Evolutionary conservation across 495 filamentous ascomycete species (phyloP).

Genomic region (Pyronema domesticum): DNA sequence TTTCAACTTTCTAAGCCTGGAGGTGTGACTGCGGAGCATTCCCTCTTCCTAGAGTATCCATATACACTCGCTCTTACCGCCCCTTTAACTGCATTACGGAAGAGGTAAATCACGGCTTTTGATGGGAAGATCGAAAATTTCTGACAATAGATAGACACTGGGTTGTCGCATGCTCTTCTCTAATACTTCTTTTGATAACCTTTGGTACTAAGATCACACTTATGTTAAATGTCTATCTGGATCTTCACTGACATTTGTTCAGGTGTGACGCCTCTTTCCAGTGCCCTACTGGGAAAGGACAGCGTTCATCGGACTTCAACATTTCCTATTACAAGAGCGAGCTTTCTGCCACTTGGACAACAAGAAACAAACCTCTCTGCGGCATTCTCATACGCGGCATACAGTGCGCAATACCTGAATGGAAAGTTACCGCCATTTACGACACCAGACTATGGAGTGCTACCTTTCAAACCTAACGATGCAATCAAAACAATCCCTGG

Average conservation of each 20-base stretch:
- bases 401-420: not conserved
- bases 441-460: not conserved
- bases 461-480: not conserved
- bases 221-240: too few species aligned
- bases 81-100: not conserved
- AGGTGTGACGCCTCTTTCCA: not conserved
- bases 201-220: not conserved
- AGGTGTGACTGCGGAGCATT: slow-evolving; percentile 6
- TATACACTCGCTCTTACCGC: not conserved
- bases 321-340: not conserved
- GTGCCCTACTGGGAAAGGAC: not conserved
- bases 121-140: too few species aligned
- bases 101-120: too few species aligned
- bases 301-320: not conserved
- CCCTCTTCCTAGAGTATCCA: slow-evolving; percentile 7
- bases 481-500: not conserved
- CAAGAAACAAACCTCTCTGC: not conserved
- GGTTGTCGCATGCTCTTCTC: not conserved
- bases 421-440: slow-evolving; percentile 2
- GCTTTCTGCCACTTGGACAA: not conserved
- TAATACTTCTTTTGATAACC: not conserved
- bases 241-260: too few species aligned
- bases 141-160: slow-evolving; percentile 3
- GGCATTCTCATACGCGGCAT: not conserved
- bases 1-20: slow-evolving; percentile 7